phyloP scores from a whole-genome alignment of 768 basidiomycete genomes.

The Rhodotorula diobovata region DNA sequence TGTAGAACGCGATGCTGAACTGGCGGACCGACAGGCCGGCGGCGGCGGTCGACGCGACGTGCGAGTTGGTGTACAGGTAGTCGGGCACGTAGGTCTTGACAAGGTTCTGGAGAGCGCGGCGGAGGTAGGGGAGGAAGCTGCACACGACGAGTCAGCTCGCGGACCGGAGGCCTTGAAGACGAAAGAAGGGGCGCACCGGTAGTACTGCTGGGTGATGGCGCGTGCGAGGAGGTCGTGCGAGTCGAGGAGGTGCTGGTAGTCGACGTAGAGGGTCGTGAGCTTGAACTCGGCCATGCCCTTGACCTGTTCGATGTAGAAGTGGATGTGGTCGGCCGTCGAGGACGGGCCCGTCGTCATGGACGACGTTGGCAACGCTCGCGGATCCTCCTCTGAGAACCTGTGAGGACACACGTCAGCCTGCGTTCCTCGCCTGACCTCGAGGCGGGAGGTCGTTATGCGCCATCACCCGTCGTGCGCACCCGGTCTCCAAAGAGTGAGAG shows the following conservation, averaged over 20 bases:
- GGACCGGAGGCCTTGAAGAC: background rate
- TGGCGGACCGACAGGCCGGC: conserved; percentile 80
- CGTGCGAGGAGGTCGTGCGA: conserved; percentile 88
- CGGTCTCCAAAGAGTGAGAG: background rate
- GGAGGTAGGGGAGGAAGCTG: conserved; percentile 82
- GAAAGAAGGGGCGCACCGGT: conserved; percentile 54
- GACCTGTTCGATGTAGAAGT: conserved; percentile 63
- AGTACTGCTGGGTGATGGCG: conserved; percentile 91
- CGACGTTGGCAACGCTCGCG: conserved; percentile 75
- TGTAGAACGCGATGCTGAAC: conserved; percentile 92
- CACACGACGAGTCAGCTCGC: too few relatives aligned
- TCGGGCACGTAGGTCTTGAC: conserved; percentile 85
- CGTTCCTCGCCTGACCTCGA: background rate
- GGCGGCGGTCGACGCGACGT: conserved; percentile 66
- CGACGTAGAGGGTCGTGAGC: conserved; percentile 91
- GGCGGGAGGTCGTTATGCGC: background rate
- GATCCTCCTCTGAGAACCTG: conserved; percentile 78
- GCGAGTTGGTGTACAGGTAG: conserved; percentile 88
- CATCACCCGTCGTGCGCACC: background rate
- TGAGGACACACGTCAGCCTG: background rate
- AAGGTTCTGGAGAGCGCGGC: conserved; percentile 81
- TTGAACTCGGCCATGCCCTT: conserved; percentile 92
- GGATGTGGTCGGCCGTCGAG: conserved; percentile 7
- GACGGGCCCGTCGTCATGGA: conserved; percentile 9
- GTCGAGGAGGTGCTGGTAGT: conserved; percentile 83